phyloP scores from a whole-genome alignment of 441 rosid species.

The Aquilaria agallochum region DNA sequence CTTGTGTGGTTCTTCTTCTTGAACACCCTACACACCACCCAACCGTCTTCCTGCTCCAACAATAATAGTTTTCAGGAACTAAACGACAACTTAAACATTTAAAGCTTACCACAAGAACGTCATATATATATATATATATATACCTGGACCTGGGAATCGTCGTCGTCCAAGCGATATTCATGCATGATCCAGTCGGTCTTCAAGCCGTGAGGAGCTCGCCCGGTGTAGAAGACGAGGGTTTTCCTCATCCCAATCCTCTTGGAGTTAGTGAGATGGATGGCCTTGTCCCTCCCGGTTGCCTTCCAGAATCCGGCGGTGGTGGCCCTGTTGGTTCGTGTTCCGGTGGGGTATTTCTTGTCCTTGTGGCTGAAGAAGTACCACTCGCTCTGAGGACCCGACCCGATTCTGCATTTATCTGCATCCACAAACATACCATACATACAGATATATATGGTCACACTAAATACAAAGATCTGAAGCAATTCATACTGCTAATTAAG shows the following conservation, averaged over 20 bases:
- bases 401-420: slow-evolving; percentile 62
- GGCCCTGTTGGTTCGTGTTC: slow-evolving; percentile 70
- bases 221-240: slow-evolving; percentile 73
- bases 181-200: slow-evolving; percentile 85
- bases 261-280: slow-evolving; percentile 53
- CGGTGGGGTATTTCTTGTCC: slow-evolving; percentile 79
- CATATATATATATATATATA: background rate
- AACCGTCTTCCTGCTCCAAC: slow-evolving; percentile 37
- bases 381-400: slow-evolving; percentile 71
- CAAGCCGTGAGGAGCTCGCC: slow-evolving; percentile 79
- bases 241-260: slow-evolving; percentile 73
- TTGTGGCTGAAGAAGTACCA: slow-evolving; percentile 84
- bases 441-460: background rate
- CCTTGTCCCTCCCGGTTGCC: slow-evolving; percentile 74
- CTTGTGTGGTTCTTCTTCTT: slow-evolving; percentile 33
- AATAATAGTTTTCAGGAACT: no score
- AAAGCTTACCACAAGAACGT: no score
- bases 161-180: slow-evolving; percentile 63
- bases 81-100: no score
- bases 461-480: no score
- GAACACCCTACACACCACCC: slow-evolving; percentile 46
- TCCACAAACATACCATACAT: background rate
- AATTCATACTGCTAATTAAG: no score
- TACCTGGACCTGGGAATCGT: slow-evolving; percentile 62
- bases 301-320: slow-evolving; percentile 78